Percentiles rank a stretch among this genome's conserved stretches.
phyloP scores from a whole-genome alignment of 106 monocot genomes.

The Allium cepa region DNA sequence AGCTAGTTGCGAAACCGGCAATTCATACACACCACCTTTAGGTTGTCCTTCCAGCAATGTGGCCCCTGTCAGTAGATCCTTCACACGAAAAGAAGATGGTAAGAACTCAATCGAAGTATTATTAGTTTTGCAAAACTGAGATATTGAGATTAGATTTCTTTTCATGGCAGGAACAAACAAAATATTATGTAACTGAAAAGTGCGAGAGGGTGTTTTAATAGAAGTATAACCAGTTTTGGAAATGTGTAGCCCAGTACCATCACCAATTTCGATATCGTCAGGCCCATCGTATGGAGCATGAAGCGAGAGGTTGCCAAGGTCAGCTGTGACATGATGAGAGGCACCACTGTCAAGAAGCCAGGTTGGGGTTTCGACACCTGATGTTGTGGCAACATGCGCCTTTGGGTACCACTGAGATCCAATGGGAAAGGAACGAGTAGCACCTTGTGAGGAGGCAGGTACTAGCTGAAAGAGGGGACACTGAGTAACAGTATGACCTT shows the following conservation, averaged over 20 bases:
- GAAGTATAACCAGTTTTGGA: too few relatives aligned
- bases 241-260: too few relatives aligned
- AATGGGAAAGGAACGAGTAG: too few relatives aligned
- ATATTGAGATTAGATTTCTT: too few relatives aligned
- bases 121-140: too few relatives aligned
- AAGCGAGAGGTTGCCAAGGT: background rate
- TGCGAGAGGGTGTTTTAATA: too few relatives aligned
- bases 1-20: background rate
- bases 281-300: background rate
- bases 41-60: background rate
- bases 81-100: background rate
- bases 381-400: background rate
- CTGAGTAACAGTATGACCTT: background rate
- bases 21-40: background rate
- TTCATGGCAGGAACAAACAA: too few relatives aligned
- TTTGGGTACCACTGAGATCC: too few relatives aligned
- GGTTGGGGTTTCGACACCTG: background rate
- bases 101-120: too few relatives aligned
- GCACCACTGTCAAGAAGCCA: conserved; percentile 1
- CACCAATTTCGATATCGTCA: background rate
- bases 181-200: too few relatives aligned
- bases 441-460: too few relatives aligned
- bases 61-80: background rate
- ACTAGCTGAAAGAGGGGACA: background rate
- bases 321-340: background rate